phyloP scores from a whole-genome alignment of 345 rosid genomes.

The Dipteronia sinensis region DNA sequence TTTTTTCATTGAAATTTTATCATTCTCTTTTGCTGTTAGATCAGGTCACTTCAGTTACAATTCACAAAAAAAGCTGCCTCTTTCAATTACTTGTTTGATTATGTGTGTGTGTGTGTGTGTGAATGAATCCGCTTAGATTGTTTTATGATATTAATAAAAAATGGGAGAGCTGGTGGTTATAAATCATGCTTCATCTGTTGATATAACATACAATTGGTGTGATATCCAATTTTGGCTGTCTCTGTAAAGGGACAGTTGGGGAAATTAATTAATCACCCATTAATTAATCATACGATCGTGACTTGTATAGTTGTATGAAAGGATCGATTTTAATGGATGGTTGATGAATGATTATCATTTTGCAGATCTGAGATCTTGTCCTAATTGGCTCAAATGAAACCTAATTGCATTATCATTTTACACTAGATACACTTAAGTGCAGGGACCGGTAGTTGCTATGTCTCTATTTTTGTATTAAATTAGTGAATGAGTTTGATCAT shows the following conservation, averaged over 20 bases:
- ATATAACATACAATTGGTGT: neutral
- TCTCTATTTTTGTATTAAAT: neutral
- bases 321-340: neutral
- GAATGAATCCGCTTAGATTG: neutral
- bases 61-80: neutral
- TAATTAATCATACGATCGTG: neutral
- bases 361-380: neutral
- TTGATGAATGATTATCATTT: neutral
- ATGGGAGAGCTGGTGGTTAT: slow-evolving; percentile 5
- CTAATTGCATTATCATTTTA: neutral
- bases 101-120: neutral
- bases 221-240: neutral
- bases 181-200: slow-evolving; percentile 21
- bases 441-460: neutral
- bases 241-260: neutral
- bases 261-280: neutral
- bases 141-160: neutral
- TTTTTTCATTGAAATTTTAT: too few species aligned
- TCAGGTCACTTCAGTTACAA: neutral
- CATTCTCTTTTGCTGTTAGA: neutral
- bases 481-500: neutral
- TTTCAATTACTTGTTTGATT: neutral
- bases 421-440: neutral
- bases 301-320: neutral
- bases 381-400: slow-evolving; percentile 8